Evolutionary conservation across 2,329 filamentous ascomycete genomes (phyloP).

Genomic region (Trichoderma gracile): DNA sequence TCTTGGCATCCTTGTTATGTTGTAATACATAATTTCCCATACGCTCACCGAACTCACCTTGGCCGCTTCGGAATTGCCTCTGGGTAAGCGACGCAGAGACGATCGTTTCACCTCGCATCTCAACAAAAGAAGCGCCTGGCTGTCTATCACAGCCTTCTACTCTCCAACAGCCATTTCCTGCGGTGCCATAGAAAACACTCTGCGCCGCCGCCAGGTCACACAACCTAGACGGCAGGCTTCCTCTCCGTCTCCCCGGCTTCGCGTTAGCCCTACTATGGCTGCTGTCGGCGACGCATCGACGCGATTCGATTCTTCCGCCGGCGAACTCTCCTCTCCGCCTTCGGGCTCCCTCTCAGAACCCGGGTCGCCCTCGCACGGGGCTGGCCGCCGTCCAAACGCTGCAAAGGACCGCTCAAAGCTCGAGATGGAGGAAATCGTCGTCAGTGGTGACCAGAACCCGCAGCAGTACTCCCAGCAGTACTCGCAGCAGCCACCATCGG

Average conservation of each 20-base stretch:
- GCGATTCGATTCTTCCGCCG: conserved; percentile 50
- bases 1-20: neutral
- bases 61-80: neutral
- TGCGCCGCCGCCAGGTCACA: conserved; percentile 6
- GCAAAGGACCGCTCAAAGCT: conserved; percentile 24
- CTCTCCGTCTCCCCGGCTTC: neutral
- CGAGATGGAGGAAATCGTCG: conserved; percentile 54
- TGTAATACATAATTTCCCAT: conserved; percentile 11
- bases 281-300: conserved; percentile 39
- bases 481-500: conserved; percentile 34
- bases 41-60: neutral
- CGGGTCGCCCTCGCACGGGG: conserved; percentile 46
- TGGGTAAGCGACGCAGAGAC: neutral
- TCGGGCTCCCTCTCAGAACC: conserved; percentile 53
- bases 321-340: conserved; percentile 54
- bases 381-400: conserved; percentile 32
- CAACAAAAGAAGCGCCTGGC: neutral
- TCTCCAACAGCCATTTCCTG: neutral
- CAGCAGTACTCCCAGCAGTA: conserved; percentile 32
- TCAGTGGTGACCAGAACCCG: conserved; percentile 41
- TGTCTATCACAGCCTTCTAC: neutral
- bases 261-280: conserved; percentile 32
- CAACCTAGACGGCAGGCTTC: conserved; percentile 5
- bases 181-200: neutral
- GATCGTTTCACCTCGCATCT: neutral